phyloP scores from a whole-genome alignment of 345 rosid species.

The Eucalyptus lansdowneana region DNA sequence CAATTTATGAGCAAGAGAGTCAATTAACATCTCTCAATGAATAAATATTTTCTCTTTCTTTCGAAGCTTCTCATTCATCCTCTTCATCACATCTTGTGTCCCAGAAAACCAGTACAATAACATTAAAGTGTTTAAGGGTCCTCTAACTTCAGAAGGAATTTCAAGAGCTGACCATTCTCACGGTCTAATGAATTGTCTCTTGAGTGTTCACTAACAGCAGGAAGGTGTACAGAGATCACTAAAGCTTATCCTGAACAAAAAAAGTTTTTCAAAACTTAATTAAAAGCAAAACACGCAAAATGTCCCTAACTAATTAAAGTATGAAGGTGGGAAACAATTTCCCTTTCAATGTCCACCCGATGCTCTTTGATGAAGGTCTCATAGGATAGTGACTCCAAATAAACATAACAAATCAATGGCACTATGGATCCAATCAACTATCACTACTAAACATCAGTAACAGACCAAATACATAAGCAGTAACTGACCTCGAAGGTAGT shows the following conservation, averaged over 20 bases:
- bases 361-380: background rate
- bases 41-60: background rate
- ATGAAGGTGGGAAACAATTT: background rate
- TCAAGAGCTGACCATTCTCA: background rate
- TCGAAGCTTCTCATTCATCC: background rate
- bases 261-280: background rate
- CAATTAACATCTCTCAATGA: background rate
- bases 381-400: background rate
- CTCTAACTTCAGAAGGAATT: background rate
- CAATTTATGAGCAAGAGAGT: background rate
- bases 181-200: background rate
- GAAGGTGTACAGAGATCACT: background rate
- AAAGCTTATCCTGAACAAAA: background rate
- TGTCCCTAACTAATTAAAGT: background rate
- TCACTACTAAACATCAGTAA: background rate
- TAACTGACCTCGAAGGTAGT: slow-evolving; percentile 50
- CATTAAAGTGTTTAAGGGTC: background rate
- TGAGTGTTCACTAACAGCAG: background rate
- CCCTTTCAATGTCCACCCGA: background rate
- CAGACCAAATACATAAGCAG: background rate
- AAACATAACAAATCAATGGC: background rate
- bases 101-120: background rate
- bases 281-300: background rate
- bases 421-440: background rate
- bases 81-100: background rate